Percentiles rank a stretch among this genome's conserved stretches.
phyloP scores from a whole-genome alignment of 129 eudicot genomes.

The Calendula officinalis region DNA sequence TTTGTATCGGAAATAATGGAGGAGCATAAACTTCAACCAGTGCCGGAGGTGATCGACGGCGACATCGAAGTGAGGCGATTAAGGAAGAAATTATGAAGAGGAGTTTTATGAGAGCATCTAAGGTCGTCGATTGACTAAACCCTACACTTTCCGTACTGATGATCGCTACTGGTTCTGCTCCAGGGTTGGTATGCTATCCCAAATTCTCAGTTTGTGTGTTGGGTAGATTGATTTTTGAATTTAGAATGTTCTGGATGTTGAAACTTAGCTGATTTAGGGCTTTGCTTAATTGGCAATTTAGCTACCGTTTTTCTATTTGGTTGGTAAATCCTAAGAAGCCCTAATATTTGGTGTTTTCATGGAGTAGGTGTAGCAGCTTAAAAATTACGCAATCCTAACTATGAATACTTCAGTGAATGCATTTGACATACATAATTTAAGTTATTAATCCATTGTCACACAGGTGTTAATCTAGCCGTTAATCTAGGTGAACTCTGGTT shows the following conservation, averaged over 20 bases:
- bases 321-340: not conserved
- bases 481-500: not conserved
- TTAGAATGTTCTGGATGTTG: slow-evolving; percentile 12
- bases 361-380: not conserved
- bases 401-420: not conserved
- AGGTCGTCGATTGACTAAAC: slow-evolving; percentile 81
- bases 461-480: not conserved
- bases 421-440: slow-evolving; percentile 1
- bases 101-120: slow-evolving; percentile 82
- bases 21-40: slow-evolving; percentile 17
- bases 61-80: slow-evolving; percentile 8
- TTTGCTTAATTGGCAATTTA: slow-evolving; percentile 1
- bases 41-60: slow-evolving; percentile 18
- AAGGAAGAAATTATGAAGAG: slow-evolving; percentile 32
- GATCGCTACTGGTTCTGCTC: slow-evolving; percentile 96
- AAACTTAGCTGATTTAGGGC: slow-evolving; percentile 13
- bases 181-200: slow-evolving; percentile 61
- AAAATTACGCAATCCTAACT: not conserved
- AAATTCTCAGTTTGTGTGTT: not conserved
- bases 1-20: slow-evolving; percentile 29
- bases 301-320: slow-evolving; percentile 1
- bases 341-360: not conserved
- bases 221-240: no score
- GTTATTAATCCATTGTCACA: not conserved
- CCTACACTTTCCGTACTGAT: slow-evolving; percentile 58